Evolutionary conservation across 352 stramenopile genomes (phyloP).

Genomic region (Albugo laibachii): DNA sequence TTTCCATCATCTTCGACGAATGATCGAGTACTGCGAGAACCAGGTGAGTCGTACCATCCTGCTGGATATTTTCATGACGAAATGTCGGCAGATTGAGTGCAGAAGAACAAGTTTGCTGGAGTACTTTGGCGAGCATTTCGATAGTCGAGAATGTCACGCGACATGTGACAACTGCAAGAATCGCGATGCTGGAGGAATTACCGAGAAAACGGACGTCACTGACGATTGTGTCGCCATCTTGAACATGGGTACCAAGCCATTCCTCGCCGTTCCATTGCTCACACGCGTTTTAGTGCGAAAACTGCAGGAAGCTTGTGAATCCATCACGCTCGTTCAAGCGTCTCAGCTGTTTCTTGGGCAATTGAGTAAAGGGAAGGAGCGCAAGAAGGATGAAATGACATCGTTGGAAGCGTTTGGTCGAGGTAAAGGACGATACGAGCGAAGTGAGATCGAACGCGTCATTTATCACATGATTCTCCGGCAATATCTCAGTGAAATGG

Average conservation of each 20-base stretch:
- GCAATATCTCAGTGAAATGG: slow-evolving; percentile 58
- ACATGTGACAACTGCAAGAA: slow-evolving; percentile 82
- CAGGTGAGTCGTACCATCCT: no score
- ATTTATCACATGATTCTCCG: slow-evolving; percentile 78
- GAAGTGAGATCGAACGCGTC: slow-evolving; percentile 66
- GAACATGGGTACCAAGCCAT: slow-evolving; percentile 27
- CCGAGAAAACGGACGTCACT: slow-evolving; percentile 61
- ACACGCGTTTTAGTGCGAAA: slow-evolving; percentile 21
- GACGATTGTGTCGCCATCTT: slow-evolving; percentile 40
- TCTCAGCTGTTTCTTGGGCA: slow-evolving; percentile 51
- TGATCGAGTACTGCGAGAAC: slow-evolving; percentile 79
- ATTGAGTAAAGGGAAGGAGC: slow-evolving; percentile 42
- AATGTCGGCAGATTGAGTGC: slow-evolving; percentile 56
- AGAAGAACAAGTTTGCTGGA: slow-evolving; percentile 60
- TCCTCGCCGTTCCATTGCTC: background rate
- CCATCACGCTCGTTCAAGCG: slow-evolving; percentile 49
- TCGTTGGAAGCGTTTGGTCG: slow-evolving; percentile 39
- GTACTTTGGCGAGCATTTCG: slow-evolving; percentile 82
- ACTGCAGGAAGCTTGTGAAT: slow-evolving; percentile 34
- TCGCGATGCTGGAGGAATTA: slow-evolving; percentile 29
- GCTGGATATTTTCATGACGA: no score
- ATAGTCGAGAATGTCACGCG: slow-evolving; percentile 33
- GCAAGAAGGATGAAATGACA: slow-evolving; percentile 37
- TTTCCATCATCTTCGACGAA: slow-evolving; percentile 59
- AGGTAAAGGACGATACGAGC: slow-evolving; percentile 47